phyloP scores from a whole-genome alignment of 2,329 filamentous ascomycete species.

The Botryosphaeria dothidea region DNA sequence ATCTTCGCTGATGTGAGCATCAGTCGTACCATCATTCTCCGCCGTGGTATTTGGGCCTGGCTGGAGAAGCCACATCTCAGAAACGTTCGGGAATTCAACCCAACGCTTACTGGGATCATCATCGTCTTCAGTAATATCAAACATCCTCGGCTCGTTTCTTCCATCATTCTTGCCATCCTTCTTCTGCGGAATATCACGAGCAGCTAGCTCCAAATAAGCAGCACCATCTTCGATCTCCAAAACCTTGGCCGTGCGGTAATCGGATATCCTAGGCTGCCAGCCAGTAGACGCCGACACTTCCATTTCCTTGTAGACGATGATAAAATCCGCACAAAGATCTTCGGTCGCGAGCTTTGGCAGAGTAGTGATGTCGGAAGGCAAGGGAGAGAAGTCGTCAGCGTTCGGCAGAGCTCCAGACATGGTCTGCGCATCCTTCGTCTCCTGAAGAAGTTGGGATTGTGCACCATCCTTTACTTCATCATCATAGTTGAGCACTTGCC shows the following conservation, averaged over 20 bases:
- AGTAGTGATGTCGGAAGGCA: constrained; percentile 59
- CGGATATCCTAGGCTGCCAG: constrained; percentile 58
- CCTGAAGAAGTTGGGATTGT: constrained; percentile 30
- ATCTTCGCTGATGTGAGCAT: background rate
- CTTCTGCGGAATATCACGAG: background rate
- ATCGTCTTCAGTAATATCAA: background rate
- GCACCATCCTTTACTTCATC: constrained; percentile 30
- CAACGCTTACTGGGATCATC: background rate
- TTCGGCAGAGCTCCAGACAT: constrained; percentile 23
- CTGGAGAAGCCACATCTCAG: background rate
- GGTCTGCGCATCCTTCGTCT: constrained; percentile 22
- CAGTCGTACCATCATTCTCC: background rate
- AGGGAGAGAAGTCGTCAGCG: constrained; percentile 61
- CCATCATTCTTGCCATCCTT: background rate
- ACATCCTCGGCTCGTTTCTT: background rate
- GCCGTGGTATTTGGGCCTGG: background rate
- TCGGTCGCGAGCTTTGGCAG: constrained; percentile 54
- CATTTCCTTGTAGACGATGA: constrained; percentile 69
- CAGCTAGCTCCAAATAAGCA: background rate
- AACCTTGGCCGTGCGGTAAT: constrained; percentile 4
- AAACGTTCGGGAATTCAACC: background rate
- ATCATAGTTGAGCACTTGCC: constrained; percentile 33
- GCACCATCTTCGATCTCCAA: background rate
- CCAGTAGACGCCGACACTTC: constrained; percentile 61
- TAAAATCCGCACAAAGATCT: constrained; percentile 59